These are phyloP conservation scores for Seminavis robusta DNA, from an alignment of 108 stramenopile species.

Conservation along the genomic window DNA sequence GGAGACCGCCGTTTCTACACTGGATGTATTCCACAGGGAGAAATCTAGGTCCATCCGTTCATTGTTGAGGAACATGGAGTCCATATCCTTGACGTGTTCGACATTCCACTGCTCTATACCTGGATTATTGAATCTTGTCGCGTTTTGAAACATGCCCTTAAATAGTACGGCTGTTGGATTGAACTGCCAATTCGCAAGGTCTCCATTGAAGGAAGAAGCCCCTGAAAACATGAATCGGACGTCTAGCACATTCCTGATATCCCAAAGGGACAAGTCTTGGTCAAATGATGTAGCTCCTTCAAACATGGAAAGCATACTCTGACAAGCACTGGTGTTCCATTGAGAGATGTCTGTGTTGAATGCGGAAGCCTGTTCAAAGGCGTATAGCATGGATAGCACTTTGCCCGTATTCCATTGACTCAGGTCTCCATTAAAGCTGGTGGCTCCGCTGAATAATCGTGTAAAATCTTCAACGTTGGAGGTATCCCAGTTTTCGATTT, in stretches of 20 bases:
- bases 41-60: background rate
- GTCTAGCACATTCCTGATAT: slow-evolving; percentile 15
- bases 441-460: slow-evolving; percentile 34
- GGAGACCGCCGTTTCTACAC: no score
- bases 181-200: background rate
- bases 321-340: slow-evolving; percentile 30
- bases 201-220: slow-evolving; percentile 23
- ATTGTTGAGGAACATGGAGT: background rate
- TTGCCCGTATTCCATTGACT: slow-evolving; percentile 19
- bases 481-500: no score
- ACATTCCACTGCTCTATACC: slow-evolving; percentile 4
- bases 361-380: slow-evolving; percentile 13
- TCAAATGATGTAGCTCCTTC: slow-evolving; percentile 12
- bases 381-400: slow-evolving; percentile 1
- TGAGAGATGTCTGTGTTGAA: slow-evolving; percentile 24
- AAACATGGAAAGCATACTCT: slow-evolving; percentile 34
- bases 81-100: background rate
- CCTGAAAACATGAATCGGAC: slow-evolving; percentile 29
- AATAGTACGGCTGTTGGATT: background rate
- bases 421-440: slow-evolving; percentile 31
- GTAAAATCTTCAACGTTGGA: no score
- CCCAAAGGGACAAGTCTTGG: slow-evolving; percentile 23
- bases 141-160: background rate
- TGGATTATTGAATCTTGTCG: background rate
- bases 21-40: background rate